Percentiles rank a stretch among this genome's conserved stretches.
Conservation (phyloP, 2,329 filamentous ascomycete species). For the Phoma herbarum region DNA sequence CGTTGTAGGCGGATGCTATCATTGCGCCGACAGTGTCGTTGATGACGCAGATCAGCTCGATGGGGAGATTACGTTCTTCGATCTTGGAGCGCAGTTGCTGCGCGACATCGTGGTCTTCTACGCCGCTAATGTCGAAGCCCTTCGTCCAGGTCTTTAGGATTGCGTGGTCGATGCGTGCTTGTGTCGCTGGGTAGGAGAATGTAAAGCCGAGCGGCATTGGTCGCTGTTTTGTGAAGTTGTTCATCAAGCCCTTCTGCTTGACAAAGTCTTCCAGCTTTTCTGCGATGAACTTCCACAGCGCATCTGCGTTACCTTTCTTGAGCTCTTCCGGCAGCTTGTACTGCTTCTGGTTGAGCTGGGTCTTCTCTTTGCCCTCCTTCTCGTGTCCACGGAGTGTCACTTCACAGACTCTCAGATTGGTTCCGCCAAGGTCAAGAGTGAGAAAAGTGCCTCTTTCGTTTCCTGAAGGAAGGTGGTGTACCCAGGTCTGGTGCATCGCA, state of each 20-base stretch:
- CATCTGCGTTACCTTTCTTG: slow-evolving; percentile 82
- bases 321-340: slow-evolving; percentile 94
- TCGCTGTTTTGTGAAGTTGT: slow-evolving; percentile 67
- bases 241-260: slow-evolving; percentile 78
- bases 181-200: slow-evolving; percentile 93
- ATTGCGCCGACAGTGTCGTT: slow-evolving; percentile 94
- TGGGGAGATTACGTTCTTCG: slow-evolving; percentile 76
- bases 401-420: slow-evolving; percentile 93
- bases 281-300: slow-evolving; percentile 94
- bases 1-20: slow-evolving; percentile 89
- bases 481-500: slow-evolving; percentile 98
- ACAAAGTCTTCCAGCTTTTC: slow-evolving; percentile 92
- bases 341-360: slow-evolving; percentile 85
- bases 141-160: slow-evolving; percentile 96
- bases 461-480: slow-evolving; percentile 87
- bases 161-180: slow-evolving; percentile 92
- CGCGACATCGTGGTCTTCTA: slow-evolving; percentile 90
- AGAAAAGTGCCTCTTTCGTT: slow-evolving; percentile 87
- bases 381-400: slow-evolving; percentile 87
- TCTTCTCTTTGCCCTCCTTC: slow-evolving; percentile 76
- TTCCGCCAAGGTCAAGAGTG: slow-evolving; percentile 94
- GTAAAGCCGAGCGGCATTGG: slow-evolving; percentile 88
- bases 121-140: slow-evolving; percentile 91
- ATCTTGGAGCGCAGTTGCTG: slow-evolving; percentile 85
- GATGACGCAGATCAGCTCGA: slow-evolving; percentile 85